Base-by-base conservation (phyloP, 208 protist species). In the Strigomonas culicis region DNA sequence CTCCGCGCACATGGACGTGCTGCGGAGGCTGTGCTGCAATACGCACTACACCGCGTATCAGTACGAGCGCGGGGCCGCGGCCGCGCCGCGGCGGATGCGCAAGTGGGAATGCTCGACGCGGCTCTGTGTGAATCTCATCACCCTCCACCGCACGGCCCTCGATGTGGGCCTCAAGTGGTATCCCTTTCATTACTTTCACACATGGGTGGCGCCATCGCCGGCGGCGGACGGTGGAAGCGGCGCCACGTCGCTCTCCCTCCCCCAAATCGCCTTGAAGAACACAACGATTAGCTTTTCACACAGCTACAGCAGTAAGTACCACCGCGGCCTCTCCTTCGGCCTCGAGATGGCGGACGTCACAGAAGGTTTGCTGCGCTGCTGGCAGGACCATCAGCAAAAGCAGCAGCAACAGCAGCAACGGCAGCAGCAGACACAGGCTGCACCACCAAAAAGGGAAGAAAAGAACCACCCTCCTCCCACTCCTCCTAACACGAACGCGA, bases 71-170 rank as follows among this genome's bases (percentile, higher is more conserved):
- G 27, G 13, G 72, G 63, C 11, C 69, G 63, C 11, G 10, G 50
- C 17, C 27, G 17, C 22, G 50, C 10, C 27, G 27, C 10, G 7
- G 50, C 10, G n/a, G 17, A 55, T 10, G 24, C 11, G 27, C n/a
- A 55, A 55, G 27, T 10, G n/a, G 4, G 21, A 41, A n/a, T 46
- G 90, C 13, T 80, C 85, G 59, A 21, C 80, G 21, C 86, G 86
- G 0, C 73, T 93, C 41, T 80, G 84, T 19, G 57, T 84, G 10
- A 93, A 93, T 47, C 58, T 90, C 21, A 83, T 93, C 67, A 93
- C 86, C 27, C 77, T 81, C 51, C 86, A 93, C 60, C 56, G 75
- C 55, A 93, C 86, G 0, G 77, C 80, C 43, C 68, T 93, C 21
- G 82, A 93, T 30, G 69, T 56, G 4, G 86, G 86, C 8, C 25